Evolutionary conservation across 192 early-diverging fungal genomes (phyloP).

Genomic region (Mortierella antarctica): DNA sequence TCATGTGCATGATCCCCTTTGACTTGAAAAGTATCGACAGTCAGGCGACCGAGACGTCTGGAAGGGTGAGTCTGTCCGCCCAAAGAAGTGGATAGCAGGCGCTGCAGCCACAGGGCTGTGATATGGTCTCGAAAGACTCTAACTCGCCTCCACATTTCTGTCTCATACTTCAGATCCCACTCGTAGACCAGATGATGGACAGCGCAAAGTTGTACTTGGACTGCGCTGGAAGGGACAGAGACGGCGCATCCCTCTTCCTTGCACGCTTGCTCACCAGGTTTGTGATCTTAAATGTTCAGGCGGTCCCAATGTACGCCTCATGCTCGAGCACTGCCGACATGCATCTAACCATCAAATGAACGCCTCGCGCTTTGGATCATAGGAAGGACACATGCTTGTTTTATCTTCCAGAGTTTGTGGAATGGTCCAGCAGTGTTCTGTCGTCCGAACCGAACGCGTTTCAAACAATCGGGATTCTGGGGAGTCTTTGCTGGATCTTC

Average conservation of each 20-base stretch:
- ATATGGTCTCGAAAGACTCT: too few relatives aligned
- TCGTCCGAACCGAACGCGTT: constrained; percentile 14
- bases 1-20: constrained; percentile 97
- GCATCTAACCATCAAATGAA: background rate
- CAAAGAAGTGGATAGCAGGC: background rate
- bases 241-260: constrained; percentile 85
- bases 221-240: constrained; percentile 87
- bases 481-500: constrained; percentile 73
- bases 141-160: background rate
- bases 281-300: constrained; percentile 1
- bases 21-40: constrained; percentile 91
- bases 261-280: constrained; percentile 85
- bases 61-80: constrained; percentile 24
- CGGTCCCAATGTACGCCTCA: background rate
- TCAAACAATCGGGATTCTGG: constrained; percentile 69
- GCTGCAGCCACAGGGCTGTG: too few relatives aligned
- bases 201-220: constrained; percentile 73
- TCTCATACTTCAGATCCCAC: constrained; percentile 47
- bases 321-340: background rate
- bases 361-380: background rate
- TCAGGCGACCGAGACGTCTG: constrained; percentile 41
- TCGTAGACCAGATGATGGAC: constrained; percentile 78
- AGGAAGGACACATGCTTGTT: constrained; percentile 73
- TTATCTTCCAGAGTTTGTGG: constrained; percentile 73
- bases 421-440: constrained; percentile 70